A percentile compares a stretch with the other conserved stretches of the same genome.
These are phyloP conservation scores for Tetrahymena borealis DNA, from an alignment of 73 alveolate genomes.

Conservation along the genomic window DNA sequence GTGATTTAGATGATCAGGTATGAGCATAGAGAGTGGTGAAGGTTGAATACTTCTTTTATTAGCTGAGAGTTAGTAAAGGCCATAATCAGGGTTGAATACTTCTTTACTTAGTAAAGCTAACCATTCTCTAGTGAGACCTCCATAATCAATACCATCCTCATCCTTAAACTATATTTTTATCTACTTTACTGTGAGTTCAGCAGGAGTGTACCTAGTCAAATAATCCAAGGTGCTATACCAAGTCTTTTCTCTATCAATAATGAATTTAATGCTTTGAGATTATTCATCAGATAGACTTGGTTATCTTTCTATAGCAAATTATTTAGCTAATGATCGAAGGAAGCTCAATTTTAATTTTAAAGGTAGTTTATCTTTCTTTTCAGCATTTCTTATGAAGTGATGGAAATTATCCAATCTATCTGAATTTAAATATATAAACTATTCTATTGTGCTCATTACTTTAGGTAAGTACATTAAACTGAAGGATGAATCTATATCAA, in stretches of 20 bases:
- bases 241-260: not conserved
- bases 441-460: not conserved
- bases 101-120: constrained; percentile 88
- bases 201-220: not conserved
- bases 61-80: constrained; percentile 42
- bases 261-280: not conserved
- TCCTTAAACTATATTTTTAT: constrained; percentile 60
- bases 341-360: not conserved
- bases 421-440: not conserved
- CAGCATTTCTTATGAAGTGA: not conserved
- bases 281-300: not conserved
- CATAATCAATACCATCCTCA: constrained; percentile 99
- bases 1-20: constrained; percentile 85
- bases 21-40: constrained; percentile 53
- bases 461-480: not conserved
- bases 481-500: not conserved
- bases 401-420: not conserved
- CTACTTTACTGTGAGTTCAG: not conserved
- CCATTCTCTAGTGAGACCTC: constrained; percentile 99
- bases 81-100: constrained; percentile 97
- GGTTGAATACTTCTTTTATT: constrained; percentile 34
- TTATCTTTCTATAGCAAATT: not conserved
- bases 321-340: not conserved
- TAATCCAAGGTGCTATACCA: not conserved
- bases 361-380: not conserved